Conservation (phyloP, 2,329 filamentous ascomycete species). For the Thermoascus crustaceus region DNA sequence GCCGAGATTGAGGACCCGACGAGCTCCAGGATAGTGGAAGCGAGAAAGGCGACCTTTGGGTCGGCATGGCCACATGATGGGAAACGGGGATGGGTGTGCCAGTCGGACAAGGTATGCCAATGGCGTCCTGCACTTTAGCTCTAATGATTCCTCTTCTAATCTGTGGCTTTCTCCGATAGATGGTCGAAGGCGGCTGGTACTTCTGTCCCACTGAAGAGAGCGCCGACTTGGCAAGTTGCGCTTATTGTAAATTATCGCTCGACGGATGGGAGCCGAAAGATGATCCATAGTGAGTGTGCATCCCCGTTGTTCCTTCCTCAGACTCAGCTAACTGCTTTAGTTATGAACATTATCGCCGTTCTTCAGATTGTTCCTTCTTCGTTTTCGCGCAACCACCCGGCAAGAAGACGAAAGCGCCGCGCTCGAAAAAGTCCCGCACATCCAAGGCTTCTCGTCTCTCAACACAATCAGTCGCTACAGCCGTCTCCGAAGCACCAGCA, state of each 20-base stretch:
- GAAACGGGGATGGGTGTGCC: constrained; percentile 84
- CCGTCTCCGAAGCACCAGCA: constrained; percentile 37
- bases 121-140: background rate
- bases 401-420: constrained; percentile 50
- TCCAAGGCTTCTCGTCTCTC: constrained; percentile 65
- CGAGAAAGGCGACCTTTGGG: constrained; percentile 76
- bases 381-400: constrained; percentile 47
- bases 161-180: constrained; percentile 38
- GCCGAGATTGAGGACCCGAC: constrained; percentile 63
- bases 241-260: constrained; percentile 80
- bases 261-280: constrained; percentile 94
- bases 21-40: constrained; percentile 61
- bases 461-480: constrained; percentile 40
- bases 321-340: constrained; percentile 36
- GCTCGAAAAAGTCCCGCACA: constrained; percentile 46
- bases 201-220: constrained; percentile 78
- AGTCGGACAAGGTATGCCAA: constrained; percentile 65
- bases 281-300: constrained; percentile 64
- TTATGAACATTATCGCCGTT: constrained; percentile 76
- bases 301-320: constrained; percentile 14
- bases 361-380: constrained; percentile 77
- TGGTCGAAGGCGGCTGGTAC: constrained; percentile 89
- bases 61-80: constrained; percentile 80
- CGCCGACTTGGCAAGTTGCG: constrained; percentile 82
- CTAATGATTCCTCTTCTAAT: background rate